Conservation (phyloP, 345 rosid species). For the Acer campestre region DNA sequence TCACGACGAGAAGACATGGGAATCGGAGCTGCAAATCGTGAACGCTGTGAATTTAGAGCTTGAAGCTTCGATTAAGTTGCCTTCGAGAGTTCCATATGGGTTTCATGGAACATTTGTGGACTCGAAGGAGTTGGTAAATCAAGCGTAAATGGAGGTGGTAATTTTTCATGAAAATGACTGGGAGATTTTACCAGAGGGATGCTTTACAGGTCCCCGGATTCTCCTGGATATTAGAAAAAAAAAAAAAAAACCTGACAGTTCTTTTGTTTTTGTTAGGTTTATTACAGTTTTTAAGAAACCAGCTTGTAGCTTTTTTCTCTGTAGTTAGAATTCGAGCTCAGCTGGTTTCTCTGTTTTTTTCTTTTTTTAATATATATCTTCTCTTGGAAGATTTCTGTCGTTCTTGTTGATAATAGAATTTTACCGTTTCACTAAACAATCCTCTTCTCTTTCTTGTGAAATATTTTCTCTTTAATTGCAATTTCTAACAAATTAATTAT, state of each 20-base stretch:
- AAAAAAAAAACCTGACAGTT: background rate
- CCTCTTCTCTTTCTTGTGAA: too few relatives aligned
- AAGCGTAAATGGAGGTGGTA: slow-evolving; percentile 38
- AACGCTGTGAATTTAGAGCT: slow-evolving; percentile 62
- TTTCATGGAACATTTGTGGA: slow-evolving; percentile 91
- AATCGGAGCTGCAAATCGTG: slow-evolving; percentile 83
- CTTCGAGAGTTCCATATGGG: slow-evolving; percentile 94
- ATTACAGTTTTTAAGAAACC: slow-evolving; percentile 22
- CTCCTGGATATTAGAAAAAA: slow-evolving; percentile 12
- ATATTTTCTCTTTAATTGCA: too few relatives aligned
- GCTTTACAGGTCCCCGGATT: slow-evolving; percentile 48
- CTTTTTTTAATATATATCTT: background rate
- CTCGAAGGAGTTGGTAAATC: slow-evolving; percentile 61
- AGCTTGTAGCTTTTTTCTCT: slow-evolving; percentile 49
- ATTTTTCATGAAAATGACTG: background rate
- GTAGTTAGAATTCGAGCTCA: slow-evolving; percentile 49
- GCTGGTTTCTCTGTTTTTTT: slow-evolving; percentile 41
- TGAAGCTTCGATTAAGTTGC: slow-evolving; percentile 75
- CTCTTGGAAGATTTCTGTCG: too few relatives aligned
- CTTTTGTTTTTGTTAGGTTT: slow-evolving; percentile 16
- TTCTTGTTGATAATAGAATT: too few relatives aligned
- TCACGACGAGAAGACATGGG: slow-evolving; percentile 78
- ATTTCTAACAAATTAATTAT: too few relatives aligned
- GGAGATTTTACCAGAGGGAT: slow-evolving; percentile 55
- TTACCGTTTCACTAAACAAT: too few relatives aligned